Evolutionary conservation across 2,329 filamentous ascomycete species (phyloP), one percentile per base, ranked within the genome.

Genomic region (Coniella vitis): DNA sequence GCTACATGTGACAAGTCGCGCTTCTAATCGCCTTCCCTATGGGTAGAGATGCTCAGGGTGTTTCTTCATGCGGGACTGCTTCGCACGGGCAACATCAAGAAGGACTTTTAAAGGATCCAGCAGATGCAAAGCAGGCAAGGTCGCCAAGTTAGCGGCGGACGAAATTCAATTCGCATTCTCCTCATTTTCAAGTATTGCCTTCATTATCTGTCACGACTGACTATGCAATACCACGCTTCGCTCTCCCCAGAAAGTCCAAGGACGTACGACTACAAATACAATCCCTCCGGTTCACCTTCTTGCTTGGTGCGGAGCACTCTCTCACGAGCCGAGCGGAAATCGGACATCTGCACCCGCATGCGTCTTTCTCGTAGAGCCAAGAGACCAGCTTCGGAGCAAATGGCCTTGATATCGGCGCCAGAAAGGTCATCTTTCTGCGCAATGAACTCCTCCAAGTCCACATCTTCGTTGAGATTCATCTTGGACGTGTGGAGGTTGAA

Each of bases 261-360:
- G 4, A 19, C n/a, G 17, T 35, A 5, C 19, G 14, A 31, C 38
- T 96, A 98, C 86, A 98, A 83, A 74, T 98, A 98, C 79, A 98
- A 72, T 59, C 93, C 93, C 73, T 98, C 93, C 0, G 94, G 93
- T 72, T 97, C 94, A 59, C 91, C 91, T 74, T 98, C 93, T 63
- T 86, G 93, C 84, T 98, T 98, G 43, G 94, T 98, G 74, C 95
- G 94, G 68, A 98, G 77, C 55, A 98, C 94, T 57, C 89, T 84
- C 72, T 98, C 93, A 60, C 91, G 81, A 20, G 93, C 93, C 49
- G 89, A 78, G 48, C 93, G 78, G 77, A 98, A 98, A 69, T 98
- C 93, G 7, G 90, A 88, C 93, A 98, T 98, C 70, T 97, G 91
- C 51, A 98, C 93, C 48, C 91, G 83, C 93, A 98, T 98, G 63